Percentiles rank a stretch among this genome's conserved stretches.
Conservation (phyloP, 116 monocot genomes). For the Dioscorea cayenensis region DNA sequence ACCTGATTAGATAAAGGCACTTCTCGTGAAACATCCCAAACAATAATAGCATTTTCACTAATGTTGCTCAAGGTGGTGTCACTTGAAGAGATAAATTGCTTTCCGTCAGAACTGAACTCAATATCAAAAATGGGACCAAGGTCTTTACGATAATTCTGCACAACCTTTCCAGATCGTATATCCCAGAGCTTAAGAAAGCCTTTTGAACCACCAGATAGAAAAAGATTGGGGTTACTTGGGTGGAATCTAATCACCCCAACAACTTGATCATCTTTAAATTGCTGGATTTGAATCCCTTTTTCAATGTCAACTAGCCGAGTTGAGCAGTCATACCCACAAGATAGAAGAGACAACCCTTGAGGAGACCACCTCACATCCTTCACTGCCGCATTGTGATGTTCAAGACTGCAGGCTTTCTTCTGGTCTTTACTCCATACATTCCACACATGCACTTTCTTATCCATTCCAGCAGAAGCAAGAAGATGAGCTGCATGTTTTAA, state of each 20-base stretch:
- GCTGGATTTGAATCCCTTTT: conserved; percentile 53
- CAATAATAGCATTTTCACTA: conserved; percentile 79
- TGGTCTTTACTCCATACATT: conserved; percentile 68
- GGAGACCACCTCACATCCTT: conserved; percentile 85
- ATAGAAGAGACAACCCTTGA: conserved; percentile 56
- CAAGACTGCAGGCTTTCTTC: conserved; percentile 45
- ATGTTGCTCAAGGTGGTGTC: conserved; percentile 70
- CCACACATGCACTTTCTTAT: conserved; percentile 67
- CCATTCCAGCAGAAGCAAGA: conserved; percentile 98
- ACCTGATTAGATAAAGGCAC: conserved; percentile 89
- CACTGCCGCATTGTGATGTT: conserved; percentile 62
- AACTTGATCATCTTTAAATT: conserved; percentile 70
- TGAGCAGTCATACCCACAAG: conserved; percentile 83
- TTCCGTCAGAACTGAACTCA: conserved; percentile 79
- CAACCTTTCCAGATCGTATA: conserved; percentile 42
- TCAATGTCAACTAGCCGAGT: conserved; percentile 75
- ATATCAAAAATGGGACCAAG: conserved; percentile 80
- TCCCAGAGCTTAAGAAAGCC: conserved; percentile 85
- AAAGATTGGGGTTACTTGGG: conserved; percentile 52
- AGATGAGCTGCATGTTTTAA: conserved; percentile 59
- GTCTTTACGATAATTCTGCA: conserved; percentile 48
- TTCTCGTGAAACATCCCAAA: conserved; percentile 80
- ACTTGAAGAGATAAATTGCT: conserved; percentile 68
- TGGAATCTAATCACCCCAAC: conserved; percentile 65
- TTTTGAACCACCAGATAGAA: conserved; percentile 76